These are phyloP conservation scores for Saturnispora saitoi DNA, from an alignment of 805 yeast genomes.

Conservation along the genomic window DNA sequence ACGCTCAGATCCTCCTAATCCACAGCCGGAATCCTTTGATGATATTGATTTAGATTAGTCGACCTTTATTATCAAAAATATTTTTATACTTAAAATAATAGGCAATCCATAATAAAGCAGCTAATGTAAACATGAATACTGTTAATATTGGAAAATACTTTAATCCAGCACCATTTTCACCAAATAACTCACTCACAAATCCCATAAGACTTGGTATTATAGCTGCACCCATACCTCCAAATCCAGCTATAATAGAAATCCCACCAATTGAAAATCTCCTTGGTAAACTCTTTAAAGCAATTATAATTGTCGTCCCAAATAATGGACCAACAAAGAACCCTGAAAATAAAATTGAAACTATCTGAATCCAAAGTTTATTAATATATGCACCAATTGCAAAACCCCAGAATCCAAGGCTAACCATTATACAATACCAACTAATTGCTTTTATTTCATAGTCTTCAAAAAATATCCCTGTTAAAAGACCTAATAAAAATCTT, in stretches of 20 bases:
- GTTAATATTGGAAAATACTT: conserved; percentile 25
- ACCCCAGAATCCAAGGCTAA: conserved; percentile 25
- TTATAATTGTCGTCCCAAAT: conserved; percentile 61
- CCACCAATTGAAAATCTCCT: conserved; percentile 51
- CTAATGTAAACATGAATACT: conserved; percentile 17
- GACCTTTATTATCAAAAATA: conserved; percentile 13
- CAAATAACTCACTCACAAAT: conserved; percentile 27
- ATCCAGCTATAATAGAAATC: conserved; percentile 65
- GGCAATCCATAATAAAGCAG: conserved; percentile 22
- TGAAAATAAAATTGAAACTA: conserved; percentile 31
- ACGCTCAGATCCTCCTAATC: neutral
- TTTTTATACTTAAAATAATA: conserved; percentile 19
- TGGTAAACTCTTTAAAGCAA: conserved; percentile 57
- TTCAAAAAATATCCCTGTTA: conserved; percentile 36
- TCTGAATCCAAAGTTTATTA: conserved; percentile 21
- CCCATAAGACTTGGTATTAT: conserved; percentile 63
- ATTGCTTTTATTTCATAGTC: conserved; percentile 35
- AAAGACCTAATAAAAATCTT: conserved; percentile 38
- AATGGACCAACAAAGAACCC: conserved; percentile 48
- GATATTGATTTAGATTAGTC: conserved; percentile 8
- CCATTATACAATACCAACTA: conserved; percentile 29
- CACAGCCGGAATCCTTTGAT: neutral
- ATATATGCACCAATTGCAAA: conserved; percentile 28
- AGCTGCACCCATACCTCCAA: conserved; percentile 84
- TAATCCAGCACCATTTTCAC: conserved; percentile 25